phyloP scores from a whole-genome alignment of 495 filamentous ascomycete genomes.

The Podospora tetraspora region DNA sequence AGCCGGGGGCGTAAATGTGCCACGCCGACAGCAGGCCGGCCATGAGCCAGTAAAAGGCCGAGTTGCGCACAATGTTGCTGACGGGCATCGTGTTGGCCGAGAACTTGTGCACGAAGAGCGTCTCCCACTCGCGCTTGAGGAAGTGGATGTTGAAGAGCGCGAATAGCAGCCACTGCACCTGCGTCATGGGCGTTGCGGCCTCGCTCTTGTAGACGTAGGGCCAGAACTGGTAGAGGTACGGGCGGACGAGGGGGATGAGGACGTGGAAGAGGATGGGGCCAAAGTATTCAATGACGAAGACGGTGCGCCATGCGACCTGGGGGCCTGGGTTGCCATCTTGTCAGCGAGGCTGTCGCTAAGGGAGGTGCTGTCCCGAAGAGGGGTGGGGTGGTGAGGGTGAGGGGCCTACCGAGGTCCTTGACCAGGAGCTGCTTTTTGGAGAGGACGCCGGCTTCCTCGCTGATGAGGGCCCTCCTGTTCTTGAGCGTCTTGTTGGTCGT shows the following conservation, averaged over 20 bases:
- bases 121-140: conserved; percentile 92
- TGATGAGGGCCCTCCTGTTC: conserved; percentile 49
- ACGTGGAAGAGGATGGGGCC: conserved; percentile 87
- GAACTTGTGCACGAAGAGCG: conserved; percentile 92
- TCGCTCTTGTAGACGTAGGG: conserved; percentile 42
- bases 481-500: conserved; percentile 58
- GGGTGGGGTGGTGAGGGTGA: background rate
- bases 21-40: conserved; percentile 77
- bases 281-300: conserved; percentile 91
- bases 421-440: conserved; percentile 71
- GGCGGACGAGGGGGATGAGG: conserved; percentile 62
- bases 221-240: conserved; percentile 63
- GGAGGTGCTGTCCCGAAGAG: background rate
- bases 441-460: conserved; percentile 59
- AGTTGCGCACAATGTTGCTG: conserved; percentile 85
- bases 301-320: conserved; percentile 89
- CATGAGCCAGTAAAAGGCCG: conserved; percentile 81
- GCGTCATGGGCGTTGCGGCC: conserved; percentile 45
- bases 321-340: conserved; percentile 52
- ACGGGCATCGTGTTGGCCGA: conserved; percentile 88
- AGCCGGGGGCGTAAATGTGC: conserved; percentile 74
- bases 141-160: conserved; percentile 74
- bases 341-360: conserved; percentile 11
- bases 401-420: conserved; percentile 79
- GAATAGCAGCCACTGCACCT: conserved; percentile 65